Evolutionary conservation across 495 filamentous ascomycete species (phyloP).

Genomic region (Parmelia sp.): DNA sequence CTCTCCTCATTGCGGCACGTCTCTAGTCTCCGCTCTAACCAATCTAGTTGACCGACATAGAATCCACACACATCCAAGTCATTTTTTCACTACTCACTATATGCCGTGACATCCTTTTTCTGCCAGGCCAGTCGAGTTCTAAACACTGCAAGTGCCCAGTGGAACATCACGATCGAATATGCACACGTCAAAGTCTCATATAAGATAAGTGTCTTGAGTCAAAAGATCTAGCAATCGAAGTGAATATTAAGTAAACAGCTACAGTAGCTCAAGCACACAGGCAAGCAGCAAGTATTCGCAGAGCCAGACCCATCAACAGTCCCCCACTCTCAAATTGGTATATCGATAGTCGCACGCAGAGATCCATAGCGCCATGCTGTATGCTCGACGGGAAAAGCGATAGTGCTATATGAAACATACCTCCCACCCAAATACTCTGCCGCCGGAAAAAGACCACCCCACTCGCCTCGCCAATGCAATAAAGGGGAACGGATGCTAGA

Average conservation of each 20-base stretch:
- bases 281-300: neutral
- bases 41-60: no score
- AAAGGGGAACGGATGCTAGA: conserved; percentile 8
- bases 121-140: neutral
- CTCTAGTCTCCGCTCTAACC: no score
- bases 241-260: conserved; percentile 14
- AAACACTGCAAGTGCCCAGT: no score
- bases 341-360: neutral
- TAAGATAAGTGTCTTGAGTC: neutral
- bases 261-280: neutral
- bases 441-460: neutral
- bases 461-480: conserved; percentile 15
- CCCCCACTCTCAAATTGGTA: conserved; percentile 9
- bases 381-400: conserved; percentile 15
- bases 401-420: conserved; percentile 13
- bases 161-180: no score
- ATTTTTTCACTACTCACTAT: no score
- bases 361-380: conserved; percentile 15
- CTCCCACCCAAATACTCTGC: conserved; percentile 2
- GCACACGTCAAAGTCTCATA: neutral
- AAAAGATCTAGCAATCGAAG: conserved; percentile 7
- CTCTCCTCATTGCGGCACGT: no score
- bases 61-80: no score
- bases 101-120: neutral
- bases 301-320: conserved; percentile 9